Percentiles rank a stretch among this genome's conserved stretches.
These are phyloP conservation scores for Fonsecaea pedrosoi DNA, from an alignment of 2,329 filamentous ascomycete genomes.

Conservation along the genomic window DNA sequence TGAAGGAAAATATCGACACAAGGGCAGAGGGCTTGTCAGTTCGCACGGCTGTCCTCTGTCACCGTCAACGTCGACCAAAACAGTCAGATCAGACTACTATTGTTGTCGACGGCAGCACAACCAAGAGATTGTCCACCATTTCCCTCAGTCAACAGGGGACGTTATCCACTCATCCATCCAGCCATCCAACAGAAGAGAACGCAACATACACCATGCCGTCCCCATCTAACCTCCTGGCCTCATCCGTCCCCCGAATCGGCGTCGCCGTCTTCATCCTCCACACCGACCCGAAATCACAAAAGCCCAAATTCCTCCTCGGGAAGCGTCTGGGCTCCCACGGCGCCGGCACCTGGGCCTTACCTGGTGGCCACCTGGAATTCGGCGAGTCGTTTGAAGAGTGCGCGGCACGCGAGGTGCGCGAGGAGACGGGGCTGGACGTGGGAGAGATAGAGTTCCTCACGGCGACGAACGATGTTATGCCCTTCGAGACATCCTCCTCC, in stretches of 20 bases:
- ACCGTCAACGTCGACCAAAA: too few relatives aligned
- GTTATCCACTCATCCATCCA: too few relatives aligned
- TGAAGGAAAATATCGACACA: too few relatives aligned
- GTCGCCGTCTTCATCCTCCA: conserved; percentile 58
- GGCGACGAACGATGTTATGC: conserved; percentile 72
- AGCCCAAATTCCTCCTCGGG: conserved; percentile 55
- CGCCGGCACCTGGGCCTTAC: conserved; percentile 68
- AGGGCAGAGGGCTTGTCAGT: too few relatives aligned
- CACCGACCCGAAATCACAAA: not conserved
- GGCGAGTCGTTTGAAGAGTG: conserved; percentile 68
- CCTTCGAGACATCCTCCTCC: conserved; percentile 2
- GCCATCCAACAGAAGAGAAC: not conserved
- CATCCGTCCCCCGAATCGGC: conserved; percentile 49
- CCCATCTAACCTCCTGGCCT: conserved; percentile 9
- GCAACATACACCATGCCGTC: not conserved
- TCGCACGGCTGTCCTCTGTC: too few relatives aligned
- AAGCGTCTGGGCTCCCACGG: conserved; percentile 57
- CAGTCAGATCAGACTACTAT: too few relatives aligned
- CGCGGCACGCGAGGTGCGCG: conserved; percentile 69
- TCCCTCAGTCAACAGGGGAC: too few relatives aligned
- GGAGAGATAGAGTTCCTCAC: conserved; percentile 61
- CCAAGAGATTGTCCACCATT: too few relatives aligned
- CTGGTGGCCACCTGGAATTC: conserved; percentile 77
- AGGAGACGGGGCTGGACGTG: conserved; percentile 72
- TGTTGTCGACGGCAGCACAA: too few relatives aligned